Conservation (phyloP, 2,329 filamentous ascomycete species). For the Sphaerulina vaccinii region DNA sequence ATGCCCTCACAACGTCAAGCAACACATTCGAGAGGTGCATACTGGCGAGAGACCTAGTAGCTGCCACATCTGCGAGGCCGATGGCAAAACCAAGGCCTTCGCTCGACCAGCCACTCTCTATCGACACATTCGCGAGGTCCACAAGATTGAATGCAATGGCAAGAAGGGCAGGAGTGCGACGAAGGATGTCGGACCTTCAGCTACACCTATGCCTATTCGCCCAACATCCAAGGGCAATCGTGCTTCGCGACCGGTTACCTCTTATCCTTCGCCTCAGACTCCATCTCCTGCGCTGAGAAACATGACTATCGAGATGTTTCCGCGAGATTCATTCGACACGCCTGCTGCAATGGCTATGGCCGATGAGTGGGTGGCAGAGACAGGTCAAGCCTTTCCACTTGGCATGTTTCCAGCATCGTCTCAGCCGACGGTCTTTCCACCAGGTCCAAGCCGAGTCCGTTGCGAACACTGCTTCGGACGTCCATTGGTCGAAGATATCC, state of each 20-base stretch:
- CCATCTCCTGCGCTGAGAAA: background rate
- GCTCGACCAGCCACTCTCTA: background rate
- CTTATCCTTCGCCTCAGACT: background rate
- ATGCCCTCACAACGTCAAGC: background rate
- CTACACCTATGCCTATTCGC: background rate
- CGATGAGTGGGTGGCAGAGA: background rate
- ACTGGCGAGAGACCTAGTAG: background rate
- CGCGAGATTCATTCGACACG: background rate
- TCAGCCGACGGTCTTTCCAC: no score
- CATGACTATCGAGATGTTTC: background rate
- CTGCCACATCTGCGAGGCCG: background rate
- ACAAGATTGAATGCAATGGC: background rate
- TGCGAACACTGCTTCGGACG: no score
- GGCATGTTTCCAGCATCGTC: no score
- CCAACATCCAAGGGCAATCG: background rate
- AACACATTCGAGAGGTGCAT: background rate
- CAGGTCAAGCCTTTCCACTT: no score
- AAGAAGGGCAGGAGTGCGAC: background rate
- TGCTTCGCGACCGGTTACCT: background rate
- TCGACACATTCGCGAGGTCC: background rate
- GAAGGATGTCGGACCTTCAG: background rate
- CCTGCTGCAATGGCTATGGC: background rate
- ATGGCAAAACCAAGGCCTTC: background rate
- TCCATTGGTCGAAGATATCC: no score
- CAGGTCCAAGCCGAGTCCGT: no score